Base-by-base conservation (phyloP, 371 early-diverging fungal genomes). In the Mortierella sp. region DNA sequence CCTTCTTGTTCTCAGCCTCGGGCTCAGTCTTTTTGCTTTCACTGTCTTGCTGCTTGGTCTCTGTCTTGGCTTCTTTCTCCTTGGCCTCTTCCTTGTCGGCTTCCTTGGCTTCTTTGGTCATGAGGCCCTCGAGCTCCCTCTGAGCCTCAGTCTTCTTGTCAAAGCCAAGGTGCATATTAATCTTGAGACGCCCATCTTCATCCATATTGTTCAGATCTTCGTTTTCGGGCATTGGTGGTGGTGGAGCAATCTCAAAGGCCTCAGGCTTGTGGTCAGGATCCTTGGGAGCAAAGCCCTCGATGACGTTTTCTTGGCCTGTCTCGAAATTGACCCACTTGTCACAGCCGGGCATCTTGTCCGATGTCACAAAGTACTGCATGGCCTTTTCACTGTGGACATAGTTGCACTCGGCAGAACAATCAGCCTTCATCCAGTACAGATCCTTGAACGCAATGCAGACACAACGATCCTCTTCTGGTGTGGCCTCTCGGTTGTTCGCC, bases 361-460 rank as follows among this genome's bases (percentile, higher is more conserved):
- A 19, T 16, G 63, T 60, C 62, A 68, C 49, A 50, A 76, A 76
- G 41, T 48, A 60, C 39, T 46, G 29, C 76, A 76, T 76, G 16
- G 64, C 27, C 34, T 52, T 48, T 21, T 48, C 31, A n/a, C 57
- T 60, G 40, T 56, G 57, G 54, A 58, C 58, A 53, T 64, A 68
- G 22, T 47, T 54, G 43, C 76, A 76, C 43, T 76, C 76, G n/a
- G 14, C 1, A 12, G 76, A 76, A 22, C 76, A 76, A 28, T 76
- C 76, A 4, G 69, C 69, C 65, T 76, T 76, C 76, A 64, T 76
- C 76, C 76, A 76, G 57, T 16, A 60, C 24, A 76, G 61, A 45
- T 76, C 69, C 24, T 57, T 45, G 65, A 68, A 76, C 13, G 76
- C 60, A 2, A 76, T 16, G 41, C 76, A 76, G 43, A 76, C 62